A percentile compares a stretch with the other conserved stretches of the same genome.
Conservation (phyloP, 768 basidiomycete species). For the Cubamyces sp. region DNA sequence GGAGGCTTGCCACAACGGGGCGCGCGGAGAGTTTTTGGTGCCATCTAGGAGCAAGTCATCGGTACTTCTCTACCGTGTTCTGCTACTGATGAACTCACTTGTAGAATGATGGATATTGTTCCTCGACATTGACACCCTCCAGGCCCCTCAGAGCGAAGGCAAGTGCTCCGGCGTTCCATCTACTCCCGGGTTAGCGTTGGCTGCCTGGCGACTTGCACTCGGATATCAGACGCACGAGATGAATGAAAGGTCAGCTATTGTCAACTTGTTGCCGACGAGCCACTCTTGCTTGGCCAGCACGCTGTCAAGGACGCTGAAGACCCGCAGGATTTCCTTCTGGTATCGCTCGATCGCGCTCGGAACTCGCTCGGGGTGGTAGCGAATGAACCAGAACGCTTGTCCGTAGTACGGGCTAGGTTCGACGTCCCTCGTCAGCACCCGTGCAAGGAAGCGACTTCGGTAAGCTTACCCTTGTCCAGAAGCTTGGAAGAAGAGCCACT, state of each 20-base stretch:
- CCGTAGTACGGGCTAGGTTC: constrained; percentile 12
- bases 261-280: constrained; percentile 19
- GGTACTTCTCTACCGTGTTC: background rate
- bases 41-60: constrained; percentile 4
- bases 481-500: constrained; percentile 51
- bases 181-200: no score
- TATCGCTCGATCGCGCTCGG: constrained; percentile 29
- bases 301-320: constrained; percentile 24
- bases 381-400: constrained; percentile 1
- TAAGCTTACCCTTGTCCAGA: constrained; percentile 37
- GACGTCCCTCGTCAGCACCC: background rate
- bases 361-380: constrained; percentile 15
- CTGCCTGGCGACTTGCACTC: no score
- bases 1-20: background rate
- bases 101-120: constrained; percentile 7
- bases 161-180: constrained; percentile 7
- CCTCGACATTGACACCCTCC: constrained; percentile 8
- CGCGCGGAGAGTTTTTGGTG: constrained; percentile 1
- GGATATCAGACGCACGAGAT: constrained; percentile 15
- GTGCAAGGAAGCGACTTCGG: no score
- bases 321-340: constrained; percentile 27
- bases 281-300: constrained; percentile 24
- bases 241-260: constrained; percentile 10
- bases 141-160: background rate
- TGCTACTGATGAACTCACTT: background rate